Base-by-base conservation (phyloP, 805 yeast genomes). In the Candida cerambycidarum region DNA sequence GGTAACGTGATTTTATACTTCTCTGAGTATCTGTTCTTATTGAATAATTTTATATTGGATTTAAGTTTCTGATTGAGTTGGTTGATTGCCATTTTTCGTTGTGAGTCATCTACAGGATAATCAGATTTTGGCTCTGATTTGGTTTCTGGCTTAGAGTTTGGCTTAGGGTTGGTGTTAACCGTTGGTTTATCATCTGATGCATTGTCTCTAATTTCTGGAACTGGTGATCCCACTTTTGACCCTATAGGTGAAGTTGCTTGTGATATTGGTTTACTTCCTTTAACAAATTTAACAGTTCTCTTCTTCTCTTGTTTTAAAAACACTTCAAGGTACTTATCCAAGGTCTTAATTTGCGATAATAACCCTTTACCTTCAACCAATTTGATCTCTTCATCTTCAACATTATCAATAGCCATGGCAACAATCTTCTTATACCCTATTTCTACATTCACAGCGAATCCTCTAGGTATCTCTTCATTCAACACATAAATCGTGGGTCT, bases 401-500 rank as follows among this genome's bases (percentile, higher is more conserved):
- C 39, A 8, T 33, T 25, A 14, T 32, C 21, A 11, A 31, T 11
- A 8, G 40, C 37, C 8, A 42, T 43, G 32, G 49, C 47, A 27
- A 46, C 41, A 15, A 81, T 79, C 35, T 63, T 58, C 32, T 62
- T 63, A 58, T 81, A 85, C 5, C 89, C 92, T 4, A 59, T 51
- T 54, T 85, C 92, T n/a, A 85, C 67, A 50, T 84, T 84, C 11
- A 75, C 66, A 11, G 86, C 76, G 55, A 63, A 80, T 0, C 90
- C 92, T 44, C 79, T 66, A 1, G 92, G 89, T 11, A 85, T 81
- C 24, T 83, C 87, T 25, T 75, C 74, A 61, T 83, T 84, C 41
- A 79, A 65, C 6, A 85, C 83, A 27, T 69, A 62, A 3, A 84
- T 68, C 12, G 71, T 61, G 1, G 89, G 86, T 13, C 56, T 47